A percentile compares a stretch with the other conserved stretches of the same genome.
Conservation (phyloP, 352 stramenopile genomes). For the Aphanomyces invadans region DNA sequence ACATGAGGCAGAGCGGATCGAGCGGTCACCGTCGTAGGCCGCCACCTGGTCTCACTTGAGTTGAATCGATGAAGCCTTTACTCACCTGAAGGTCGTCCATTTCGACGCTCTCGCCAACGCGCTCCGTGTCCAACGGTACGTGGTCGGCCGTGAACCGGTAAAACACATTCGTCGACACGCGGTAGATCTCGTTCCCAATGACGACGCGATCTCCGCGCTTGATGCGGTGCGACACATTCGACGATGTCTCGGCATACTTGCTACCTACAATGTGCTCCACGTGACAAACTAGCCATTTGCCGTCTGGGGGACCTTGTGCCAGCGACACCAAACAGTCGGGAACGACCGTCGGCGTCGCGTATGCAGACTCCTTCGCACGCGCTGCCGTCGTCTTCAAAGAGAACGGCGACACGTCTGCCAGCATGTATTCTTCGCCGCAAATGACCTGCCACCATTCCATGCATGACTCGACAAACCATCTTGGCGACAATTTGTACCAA, state of each 20-base stretch:
- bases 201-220: slow-evolving; percentile 16
- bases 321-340: slow-evolving; percentile 19
- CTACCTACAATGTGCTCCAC: neutral
- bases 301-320: neutral
- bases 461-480: too few species aligned
- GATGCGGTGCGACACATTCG: slow-evolving; percentile 7
- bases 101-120: slow-evolving; percentile 3
- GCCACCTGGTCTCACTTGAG: neutral
- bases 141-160: slow-evolving; percentile 21
- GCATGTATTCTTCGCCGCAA: slow-evolving; percentile 19
- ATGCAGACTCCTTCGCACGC: slow-evolving; percentile 14
- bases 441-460: neutral
- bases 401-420: neutral
- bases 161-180: slow-evolving; percentile 10
- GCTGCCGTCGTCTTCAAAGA: neutral
- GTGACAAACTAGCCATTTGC: neutral
- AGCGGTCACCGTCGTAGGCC: slow-evolving; percentile 19
- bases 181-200: slow-evolving; percentile 12
- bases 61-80: neutral
- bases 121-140: slow-evolving; percentile 17
- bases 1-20: neutral
- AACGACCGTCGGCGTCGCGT: neutral
- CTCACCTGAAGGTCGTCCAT: slow-evolving; percentile 9
- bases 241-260: slow-evolving; percentile 21
- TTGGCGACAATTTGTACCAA: too few species aligned